Evolutionary conservation across 2,329 filamentous ascomycete genomes (phyloP), one percentile per base, ranked within the genome.

Genomic region (Diaporthe citrichinensis): DNA sequence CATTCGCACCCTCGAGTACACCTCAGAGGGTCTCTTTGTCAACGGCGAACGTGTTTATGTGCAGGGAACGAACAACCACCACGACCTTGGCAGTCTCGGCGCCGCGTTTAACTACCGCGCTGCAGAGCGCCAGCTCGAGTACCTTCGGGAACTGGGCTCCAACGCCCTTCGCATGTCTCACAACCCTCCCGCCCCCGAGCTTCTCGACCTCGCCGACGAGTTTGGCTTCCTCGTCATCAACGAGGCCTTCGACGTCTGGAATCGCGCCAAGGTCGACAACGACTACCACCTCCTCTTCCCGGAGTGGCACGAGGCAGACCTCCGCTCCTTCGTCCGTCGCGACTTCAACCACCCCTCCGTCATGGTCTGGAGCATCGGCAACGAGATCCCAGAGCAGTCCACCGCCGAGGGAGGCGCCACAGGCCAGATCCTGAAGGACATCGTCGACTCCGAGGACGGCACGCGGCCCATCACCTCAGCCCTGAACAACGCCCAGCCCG

Each of bases 341-440:
- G 89, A 91, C 79, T 83, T 88, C 28, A 90, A 90, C 78, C 88
- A 90, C 79, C 85, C 89, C 2, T 90, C 89, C 1, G 81, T 90
- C 34, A 83, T 89, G 41, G 83, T 84, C 4, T 90, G 89, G 89
- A 88, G 87, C 77, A 84, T 87, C 73, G 89, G 89, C 8, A 91
- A 91, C 80, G 89, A 90, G 80, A 84, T 90, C 4, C 78, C 82
- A 0, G 88, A 90, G 78, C 88, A 90, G 80, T 77, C 79, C 12
- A 80, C 81, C 44, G 76, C 80, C 57, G 75, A 80, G 4, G 83
- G 84, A 15, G 82, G 81, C 6, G 77, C 79, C 0, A 79, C 83
- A 0, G 84, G 83, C n/a, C 78, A 80, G 51, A 67, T 72, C 20
- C 83, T 90, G 3, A 83, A 83, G 23, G 81, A 83, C 39, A 87